Evolutionary conservation across 768 basidiomycete species (phyloP).

Genomic region (Rhizopogon roseolus): DNA sequence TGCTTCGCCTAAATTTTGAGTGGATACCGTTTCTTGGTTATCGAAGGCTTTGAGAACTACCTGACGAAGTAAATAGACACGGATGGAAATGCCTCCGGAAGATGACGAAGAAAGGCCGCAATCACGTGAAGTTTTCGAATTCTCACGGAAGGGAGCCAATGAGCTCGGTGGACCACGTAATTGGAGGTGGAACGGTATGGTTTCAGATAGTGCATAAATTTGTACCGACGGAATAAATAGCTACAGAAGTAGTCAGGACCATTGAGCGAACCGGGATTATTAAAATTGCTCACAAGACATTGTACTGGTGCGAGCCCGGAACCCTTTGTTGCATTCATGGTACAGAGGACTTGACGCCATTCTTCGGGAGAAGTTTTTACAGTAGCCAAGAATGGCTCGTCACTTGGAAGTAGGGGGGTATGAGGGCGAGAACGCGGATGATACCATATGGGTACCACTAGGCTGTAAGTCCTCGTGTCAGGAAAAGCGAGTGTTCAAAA

Average conservation of each 20-base stretch:
- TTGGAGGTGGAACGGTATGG: conserved; percentile 64
- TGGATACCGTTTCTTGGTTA: conserved; percentile 5
- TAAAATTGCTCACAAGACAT: conserved; percentile 41
- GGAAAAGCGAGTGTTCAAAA: conserved; percentile 3
- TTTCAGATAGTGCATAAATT: conserved; percentile 49
- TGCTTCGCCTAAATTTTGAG: conserved; percentile 42
- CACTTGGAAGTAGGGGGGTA: conserved; percentile 42
- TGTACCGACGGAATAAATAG: conserved; percentile 55
- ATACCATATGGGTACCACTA: conserved; percentile 48
- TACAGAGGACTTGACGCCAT: conserved; percentile 49
- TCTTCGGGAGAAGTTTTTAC: conserved; percentile 64
- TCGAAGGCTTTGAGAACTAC: conserved; percentile 28
- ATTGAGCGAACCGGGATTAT: background rate
- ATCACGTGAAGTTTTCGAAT: conserved; percentile 4
- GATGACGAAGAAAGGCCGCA: background rate
- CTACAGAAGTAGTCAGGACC: conserved; percentile 25
- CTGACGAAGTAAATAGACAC: conserved; percentile 52
- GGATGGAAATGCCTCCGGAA: conserved; percentile 26
- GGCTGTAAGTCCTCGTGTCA: conserved; percentile 24
- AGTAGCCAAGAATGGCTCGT: conserved; percentile 47
- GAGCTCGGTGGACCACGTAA: conserved; percentile 43
- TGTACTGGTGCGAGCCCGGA: conserved; percentile 36
- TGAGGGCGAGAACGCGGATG: conserved; percentile 50
- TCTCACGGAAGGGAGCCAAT: conserved; percentile 40
- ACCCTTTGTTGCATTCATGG: conserved; percentile 33